Evolutionary conservation across 176 grass and related monocot species (phyloP), one percentile per base, ranked within the genome.

Genomic region (Carex littledalei): DNA sequence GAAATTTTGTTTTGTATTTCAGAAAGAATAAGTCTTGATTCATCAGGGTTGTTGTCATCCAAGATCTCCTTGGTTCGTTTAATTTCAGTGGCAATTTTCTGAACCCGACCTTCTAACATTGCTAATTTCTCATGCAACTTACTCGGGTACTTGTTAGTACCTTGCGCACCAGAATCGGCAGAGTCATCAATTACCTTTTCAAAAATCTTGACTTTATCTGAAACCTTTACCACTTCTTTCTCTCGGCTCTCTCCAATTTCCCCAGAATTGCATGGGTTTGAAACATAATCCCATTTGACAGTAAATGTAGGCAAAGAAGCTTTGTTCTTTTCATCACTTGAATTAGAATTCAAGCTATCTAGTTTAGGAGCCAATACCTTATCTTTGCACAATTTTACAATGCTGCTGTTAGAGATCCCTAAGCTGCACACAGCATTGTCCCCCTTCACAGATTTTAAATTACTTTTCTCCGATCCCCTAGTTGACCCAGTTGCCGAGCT

Each of bases 41-140:
- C 91, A 34, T 98, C 93, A 0, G 93, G 93, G 54, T 98, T 95
- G 85, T 92, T 90, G 32, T 85, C 87, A 74, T 98, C 96, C 66
- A 98, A 78, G 84, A 95, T 92, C 78, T 92, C 96, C 67, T 98
- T 98, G 16, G 96, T 98, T 60, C 91, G 86, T 80, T 95, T 95
- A 83, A 98, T 98, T 52, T 98, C 93, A 1, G 91, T 92, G 41
- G 93, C 96, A 87, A 99, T 99, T 85, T 94, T 95, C 87, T 94
- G 96, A 85, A 99, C 96, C 74, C 91, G 91, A 29, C 90, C 93
- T 89, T 99, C 96, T 76, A 95, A 32, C 0, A 88, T 79, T 22
- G 96, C 93, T 21, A 95, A 59, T 69, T 98, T 98, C 66, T 98
- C 96, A 45, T 95, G 91, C 72, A 98, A 84, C 81, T 87, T 94